Conservation (phyloP, 1,139 yeast genomes). For the Suhomyces anneliseae region DNA sequence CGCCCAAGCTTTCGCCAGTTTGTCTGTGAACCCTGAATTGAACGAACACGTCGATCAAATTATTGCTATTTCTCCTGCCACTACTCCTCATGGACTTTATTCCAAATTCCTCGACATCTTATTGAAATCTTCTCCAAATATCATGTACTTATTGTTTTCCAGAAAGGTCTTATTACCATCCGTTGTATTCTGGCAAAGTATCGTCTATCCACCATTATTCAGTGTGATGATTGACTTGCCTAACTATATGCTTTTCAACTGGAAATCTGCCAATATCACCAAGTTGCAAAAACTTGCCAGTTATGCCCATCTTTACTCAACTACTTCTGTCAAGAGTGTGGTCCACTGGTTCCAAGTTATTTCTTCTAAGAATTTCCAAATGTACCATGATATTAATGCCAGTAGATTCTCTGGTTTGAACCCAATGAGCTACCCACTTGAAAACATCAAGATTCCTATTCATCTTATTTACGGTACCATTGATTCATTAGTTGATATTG, state of each 20-base stretch:
- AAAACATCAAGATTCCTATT: constrained; percentile 68
- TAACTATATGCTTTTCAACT: constrained; percentile 66
- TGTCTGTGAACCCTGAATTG: constrained; percentile 67
- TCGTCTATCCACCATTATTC: constrained; percentile 82
- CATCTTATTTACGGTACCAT: constrained; percentile 73
- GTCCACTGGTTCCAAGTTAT: constrained; percentile 98
- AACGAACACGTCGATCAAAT: constrained; percentile 69
- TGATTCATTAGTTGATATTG: constrained; percentile 84
- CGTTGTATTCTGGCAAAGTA: constrained; percentile 78
- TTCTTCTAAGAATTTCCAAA: constrained; percentile 74
- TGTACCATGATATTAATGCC: constrained; percentile 66
- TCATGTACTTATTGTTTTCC: constrained; percentile 75
- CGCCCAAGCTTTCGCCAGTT: constrained; percentile 84
- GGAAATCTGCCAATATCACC: constrained; percentile 73
- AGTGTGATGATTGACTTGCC: constrained; percentile 70
- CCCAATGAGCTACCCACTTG: constrained; percentile 46
- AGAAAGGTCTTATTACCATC: constrained; percentile 70
- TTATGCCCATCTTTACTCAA: constrained; percentile 83
- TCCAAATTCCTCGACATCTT: constrained; percentile 75
- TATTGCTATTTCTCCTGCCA: constrained; percentile 89
- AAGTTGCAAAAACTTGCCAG: constrained; percentile 71
- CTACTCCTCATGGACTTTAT: constrained; percentile 85
- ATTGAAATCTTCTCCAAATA: constrained; percentile 74
- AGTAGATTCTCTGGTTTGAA: constrained; percentile 38
- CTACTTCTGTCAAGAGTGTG: constrained; percentile 87